Evolutionary conservation across 805 yeast species (phyloP).

Genomic region (Hanseniaspora osmophila): DNA sequence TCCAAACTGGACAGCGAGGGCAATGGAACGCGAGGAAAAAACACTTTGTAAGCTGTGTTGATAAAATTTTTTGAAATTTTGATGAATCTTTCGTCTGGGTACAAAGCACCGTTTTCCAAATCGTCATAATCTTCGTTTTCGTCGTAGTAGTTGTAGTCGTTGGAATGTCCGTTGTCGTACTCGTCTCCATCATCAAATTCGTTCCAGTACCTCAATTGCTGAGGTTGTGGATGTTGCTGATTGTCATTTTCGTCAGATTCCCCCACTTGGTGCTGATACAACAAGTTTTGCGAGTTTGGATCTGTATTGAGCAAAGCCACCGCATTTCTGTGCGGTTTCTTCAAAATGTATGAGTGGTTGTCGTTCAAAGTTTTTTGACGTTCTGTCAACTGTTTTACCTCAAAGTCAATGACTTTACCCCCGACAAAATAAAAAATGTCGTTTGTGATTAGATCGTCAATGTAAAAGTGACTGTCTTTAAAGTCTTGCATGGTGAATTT

Average conservation of each 20-base stretch:
- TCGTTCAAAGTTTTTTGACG: neutral
- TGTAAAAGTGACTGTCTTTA: neutral
- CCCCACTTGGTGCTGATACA: constrained; percentile 2
- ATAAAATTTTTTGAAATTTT: constrained; percentile 14
- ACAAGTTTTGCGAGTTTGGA: neutral
- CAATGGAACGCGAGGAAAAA: neutral
- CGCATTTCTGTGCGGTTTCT: neutral
- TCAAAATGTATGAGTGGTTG: neutral
- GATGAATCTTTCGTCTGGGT: constrained; percentile 8
- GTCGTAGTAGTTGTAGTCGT: constrained; percentile 5
- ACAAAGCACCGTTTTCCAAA: constrained; percentile 6
- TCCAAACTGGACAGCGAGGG: neutral
- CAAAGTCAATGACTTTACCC: neutral
- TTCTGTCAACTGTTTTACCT: neutral
- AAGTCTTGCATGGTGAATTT: neutral
- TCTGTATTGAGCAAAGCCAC: neutral
- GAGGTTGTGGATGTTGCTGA: constrained; percentile 1
- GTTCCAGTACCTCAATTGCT: constrained; percentile 19
- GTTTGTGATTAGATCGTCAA: neutral
- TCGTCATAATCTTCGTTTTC: constrained; percentile 5
- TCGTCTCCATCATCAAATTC: constrained; percentile 22
- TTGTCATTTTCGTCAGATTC: neutral
- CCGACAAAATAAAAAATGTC: neutral
- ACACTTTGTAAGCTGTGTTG: constrained; percentile 11
- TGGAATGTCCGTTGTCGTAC: constrained; percentile 9